Conservation (phyloP, 2,329 filamentous ascomycete species). For the Alternaria sp. region DNA sequence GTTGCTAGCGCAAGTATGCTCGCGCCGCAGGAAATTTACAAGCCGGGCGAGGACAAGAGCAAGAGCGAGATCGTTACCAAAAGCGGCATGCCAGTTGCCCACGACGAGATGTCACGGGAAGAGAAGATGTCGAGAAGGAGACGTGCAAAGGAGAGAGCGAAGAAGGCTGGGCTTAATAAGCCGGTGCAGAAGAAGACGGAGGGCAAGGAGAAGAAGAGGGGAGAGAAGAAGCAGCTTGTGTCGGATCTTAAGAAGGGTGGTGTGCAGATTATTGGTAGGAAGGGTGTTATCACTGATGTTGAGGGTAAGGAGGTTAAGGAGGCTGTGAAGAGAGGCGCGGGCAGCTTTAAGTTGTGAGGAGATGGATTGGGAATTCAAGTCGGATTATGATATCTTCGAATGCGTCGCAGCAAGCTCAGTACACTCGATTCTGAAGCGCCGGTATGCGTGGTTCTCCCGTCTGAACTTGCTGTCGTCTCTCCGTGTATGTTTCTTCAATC, state of each 20-base stretch:
- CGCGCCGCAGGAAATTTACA: slow-evolving; percentile 94
- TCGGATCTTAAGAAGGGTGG: slow-evolving; percentile 80
- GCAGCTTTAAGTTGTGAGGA: slow-evolving; percentile 42
- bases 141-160: slow-evolving; percentile 83
- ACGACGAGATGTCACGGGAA: slow-evolving; percentile 86
- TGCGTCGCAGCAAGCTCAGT: not conserved
- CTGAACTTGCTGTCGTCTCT: not conserved
- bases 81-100: slow-evolving; percentile 76
- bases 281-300: slow-evolving; percentile 83
- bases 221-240: slow-evolving; percentile 64
- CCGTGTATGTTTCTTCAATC: not conserved
- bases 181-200: slow-evolving; percentile 51
- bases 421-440: not conserved
- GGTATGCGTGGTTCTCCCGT: not conserved
- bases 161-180: slow-evolving; percentile 67
- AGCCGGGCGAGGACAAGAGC: slow-evolving; percentile 71
- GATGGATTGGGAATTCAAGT: not conserved
- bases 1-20: slow-evolving; percentile 74
- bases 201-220: slow-evolving; percentile 61
- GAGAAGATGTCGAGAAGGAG: slow-evolving; percentile 79
- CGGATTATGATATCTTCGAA: fast-evolving
- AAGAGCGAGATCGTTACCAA: slow-evolving; percentile 78
- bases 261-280: slow-evolving; percentile 90
- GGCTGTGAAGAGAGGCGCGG: slow-evolving; percentile 32
- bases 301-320: slow-evolving; percentile 74